Conservation (phyloP, 2,329 filamentous ascomycete species). For the Aspergillus sergii region DNA sequence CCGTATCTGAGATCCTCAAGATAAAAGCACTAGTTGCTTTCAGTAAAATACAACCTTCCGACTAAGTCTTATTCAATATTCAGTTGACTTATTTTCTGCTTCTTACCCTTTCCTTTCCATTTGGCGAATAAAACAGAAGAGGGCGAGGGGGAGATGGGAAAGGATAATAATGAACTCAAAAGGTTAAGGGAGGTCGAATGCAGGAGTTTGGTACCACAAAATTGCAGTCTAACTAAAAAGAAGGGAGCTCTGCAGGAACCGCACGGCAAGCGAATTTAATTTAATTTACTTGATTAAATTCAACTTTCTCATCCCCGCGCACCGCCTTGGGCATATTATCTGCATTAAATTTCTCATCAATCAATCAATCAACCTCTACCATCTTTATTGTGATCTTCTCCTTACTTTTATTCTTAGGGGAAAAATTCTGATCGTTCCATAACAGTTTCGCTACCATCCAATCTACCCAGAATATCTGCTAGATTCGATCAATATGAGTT, state of each 20-base stretch:
- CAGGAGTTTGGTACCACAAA: not conserved
- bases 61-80: not conserved
- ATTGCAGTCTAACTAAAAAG: not conserved
- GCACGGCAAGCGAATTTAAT: conserved; percentile 12
- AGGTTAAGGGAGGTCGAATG: not conserved
- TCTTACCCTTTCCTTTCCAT: not conserved
- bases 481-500: conserved; percentile 49
- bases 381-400: conserved; percentile 5
- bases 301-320: conserved; percentile 17
- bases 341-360: conserved; percentile 16
- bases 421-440: not conserved
- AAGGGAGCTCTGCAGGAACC: conserved; percentile 18
- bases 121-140: not conserved
- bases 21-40: not conserved
- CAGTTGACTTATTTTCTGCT: not conserved
- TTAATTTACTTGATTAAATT: not conserved
- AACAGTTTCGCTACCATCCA: not conserved
- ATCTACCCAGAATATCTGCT: conserved; percentile 5
- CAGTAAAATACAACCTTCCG: not conserved
- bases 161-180: not conserved
- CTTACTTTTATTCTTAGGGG: not conserved
- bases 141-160: too few relatives aligned
- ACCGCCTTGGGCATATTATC: conserved; percentile 22
- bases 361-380: conserved; percentile 15
- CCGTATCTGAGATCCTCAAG: not conserved